Base-by-base conservation (phyloP, 805 yeast genomes). In the Candida ascalaphidarum region DNA sequence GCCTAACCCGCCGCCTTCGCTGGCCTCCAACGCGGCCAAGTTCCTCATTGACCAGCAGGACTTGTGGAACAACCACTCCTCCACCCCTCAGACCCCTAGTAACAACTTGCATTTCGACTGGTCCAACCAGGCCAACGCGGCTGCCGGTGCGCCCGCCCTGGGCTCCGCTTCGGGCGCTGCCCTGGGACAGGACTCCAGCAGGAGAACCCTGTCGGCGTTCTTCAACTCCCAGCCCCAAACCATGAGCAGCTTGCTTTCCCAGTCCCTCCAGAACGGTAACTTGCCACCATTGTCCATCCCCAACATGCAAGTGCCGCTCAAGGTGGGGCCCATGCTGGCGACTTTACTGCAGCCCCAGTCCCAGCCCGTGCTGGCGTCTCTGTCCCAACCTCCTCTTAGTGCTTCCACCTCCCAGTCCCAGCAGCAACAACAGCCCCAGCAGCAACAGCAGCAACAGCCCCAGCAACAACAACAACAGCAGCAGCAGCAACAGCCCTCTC, bases 121-220 rank as follows among this genome's bases (percentile, higher is more conserved):
- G 70, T 63, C 22, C 24, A 6, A 17, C n/a, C 13, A 11, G 22
- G 6, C 22, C 11, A 6, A 17, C n/a, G n/a, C 5, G 22, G 6
- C 22, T 21, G 14, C 16, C 15, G 24, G 16, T 8, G 17, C 15
- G 16, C 23, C 30, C 11, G 19, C 22, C 7, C 13, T 12, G 11
- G 18, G 23, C 6, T 14, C 34, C 9, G 31, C 25, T 18, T 21
- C 26, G 17, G 31, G 33, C 11, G 25, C 34, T n/a, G 33, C 27
- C 24, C 14, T 28, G n/a, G 29, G 28, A 14, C 19, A 30, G 8
- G 28, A 35, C 23, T 59, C 67, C 35, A 61, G 74, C 42, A 61
- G 76, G 55, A 61, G 77, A 58, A 67, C 71, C 25, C 59, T 70
- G 8, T 67, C 75, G 19, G 68, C 69, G 11, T 71, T 72, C 44